These are phyloP conservation scores for Thraustochytrium striatum DNA, from an alignment of 352 stramenopile genomes.

Conservation along the genomic window DNA sequence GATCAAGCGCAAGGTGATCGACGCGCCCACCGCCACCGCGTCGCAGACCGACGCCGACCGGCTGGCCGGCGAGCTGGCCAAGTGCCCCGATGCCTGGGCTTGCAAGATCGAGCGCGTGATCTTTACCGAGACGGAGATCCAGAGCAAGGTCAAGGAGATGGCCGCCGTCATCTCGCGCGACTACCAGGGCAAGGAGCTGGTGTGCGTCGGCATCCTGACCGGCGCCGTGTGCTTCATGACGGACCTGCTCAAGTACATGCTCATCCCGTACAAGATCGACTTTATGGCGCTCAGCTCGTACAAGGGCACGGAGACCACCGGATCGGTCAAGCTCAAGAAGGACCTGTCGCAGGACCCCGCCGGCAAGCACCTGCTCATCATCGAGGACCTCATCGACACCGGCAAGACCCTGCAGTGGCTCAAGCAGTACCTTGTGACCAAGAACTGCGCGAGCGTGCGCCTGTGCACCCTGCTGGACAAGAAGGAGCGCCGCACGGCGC, in stretches of 20 bases:
- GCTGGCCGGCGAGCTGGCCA: conserved; percentile 30
- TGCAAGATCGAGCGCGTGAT: conserved; percentile 40
- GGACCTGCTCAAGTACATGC: conserved; percentile 43
- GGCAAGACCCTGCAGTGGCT: conserved; percentile 50
- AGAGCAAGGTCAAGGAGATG: conserved; percentile 46
- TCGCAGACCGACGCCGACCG: too few species aligned
- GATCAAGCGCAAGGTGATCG: conserved; percentile 46
- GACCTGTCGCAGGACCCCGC: conserved; percentile 20
- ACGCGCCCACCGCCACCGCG: too few species aligned
- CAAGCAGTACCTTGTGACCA: conserved; percentile 32
- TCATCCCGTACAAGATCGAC: conserved; percentile 49
- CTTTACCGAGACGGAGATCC: conserved; percentile 43
- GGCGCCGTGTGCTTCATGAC: conserved; percentile 52
- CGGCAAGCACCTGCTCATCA: conserved; percentile 50
- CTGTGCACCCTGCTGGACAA: conserved; percentile 50
- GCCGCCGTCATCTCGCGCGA: conserved; percentile 41
- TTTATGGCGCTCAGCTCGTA: conserved; percentile 49
- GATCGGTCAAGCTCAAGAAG: conserved; percentile 48
- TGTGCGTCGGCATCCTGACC: conserved; percentile 48
- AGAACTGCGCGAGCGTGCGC: conserved; percentile 36
- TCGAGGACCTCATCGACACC: conserved; percentile 52
- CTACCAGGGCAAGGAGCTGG: conserved; percentile 40
- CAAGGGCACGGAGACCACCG: conserved; percentile 17
- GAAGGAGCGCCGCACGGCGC: conserved; percentile 21
- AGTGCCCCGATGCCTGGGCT: conserved; percentile 16